phyloP scores from a whole-genome alignment of 371 early-diverging fungal genomes.

The Mucor circinelloides region DNA sequence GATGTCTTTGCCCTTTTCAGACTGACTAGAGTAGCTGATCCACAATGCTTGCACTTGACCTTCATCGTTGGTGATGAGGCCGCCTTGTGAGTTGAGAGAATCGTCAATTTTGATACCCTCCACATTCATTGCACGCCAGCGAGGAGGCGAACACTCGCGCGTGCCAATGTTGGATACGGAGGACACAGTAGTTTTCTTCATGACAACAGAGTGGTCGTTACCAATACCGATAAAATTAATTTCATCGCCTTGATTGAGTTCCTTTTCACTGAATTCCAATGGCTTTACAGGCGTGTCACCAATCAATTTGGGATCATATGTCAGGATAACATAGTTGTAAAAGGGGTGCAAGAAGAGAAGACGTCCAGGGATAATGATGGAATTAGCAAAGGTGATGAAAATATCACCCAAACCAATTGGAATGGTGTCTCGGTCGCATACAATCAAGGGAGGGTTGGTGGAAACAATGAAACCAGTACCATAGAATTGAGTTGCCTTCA shows the following conservation, averaged over 20 bases:
- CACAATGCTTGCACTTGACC: slow-evolving; percentile 79
- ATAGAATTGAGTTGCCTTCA: slow-evolving; percentile 60
- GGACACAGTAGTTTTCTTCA: slow-evolving; percentile 65
- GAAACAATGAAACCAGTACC: slow-evolving; percentile 86
- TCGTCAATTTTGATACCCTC: slow-evolving; percentile 79
- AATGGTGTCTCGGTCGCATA: slow-evolving; percentile 83
- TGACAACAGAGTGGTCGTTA: slow-evolving; percentile 56
- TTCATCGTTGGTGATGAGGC: slow-evolving; percentile 72
- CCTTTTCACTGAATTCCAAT: slow-evolving; percentile 48
- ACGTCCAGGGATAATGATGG: slow-evolving; percentile 73
- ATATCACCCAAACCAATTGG: slow-evolving; percentile 80
- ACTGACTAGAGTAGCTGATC: slow-evolving; percentile 72
- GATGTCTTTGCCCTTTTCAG: slow-evolving; percentile 57
- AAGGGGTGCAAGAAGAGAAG: slow-evolving; percentile 79
- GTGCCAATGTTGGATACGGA: slow-evolving; percentile 66
- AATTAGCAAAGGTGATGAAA: slow-evolving; percentile 77
- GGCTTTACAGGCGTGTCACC: slow-evolving; percentile 77
- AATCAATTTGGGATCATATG: slow-evolving; percentile 72
- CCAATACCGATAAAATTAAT: slow-evolving; percentile 66
- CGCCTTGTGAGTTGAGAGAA: slow-evolving; percentile 58
- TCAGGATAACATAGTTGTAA: slow-evolving; percentile 81
- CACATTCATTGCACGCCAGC: slow-evolving; percentile 76
- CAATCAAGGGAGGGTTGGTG: slow-evolving; percentile 68
- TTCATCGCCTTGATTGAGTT: slow-evolving; percentile 67
- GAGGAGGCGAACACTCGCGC: slow-evolving; percentile 64